These are phyloP conservation scores for Diutina mesorugosa DNA, from an alignment of 1,139 yeast genomes.

Conservation along the genomic window DNA sequence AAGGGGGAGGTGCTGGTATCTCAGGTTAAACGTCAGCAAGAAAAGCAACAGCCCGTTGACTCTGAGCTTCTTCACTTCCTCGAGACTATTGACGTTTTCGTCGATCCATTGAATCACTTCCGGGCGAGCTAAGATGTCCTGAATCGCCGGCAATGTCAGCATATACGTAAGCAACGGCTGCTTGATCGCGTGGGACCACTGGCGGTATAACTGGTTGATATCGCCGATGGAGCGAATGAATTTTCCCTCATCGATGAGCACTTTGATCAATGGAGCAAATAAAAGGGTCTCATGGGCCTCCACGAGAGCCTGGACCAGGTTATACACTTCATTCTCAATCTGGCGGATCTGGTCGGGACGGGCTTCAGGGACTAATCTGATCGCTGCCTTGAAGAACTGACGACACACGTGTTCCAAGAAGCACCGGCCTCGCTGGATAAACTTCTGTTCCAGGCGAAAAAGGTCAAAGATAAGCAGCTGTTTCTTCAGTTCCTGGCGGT, in stretches of 20 bases:
- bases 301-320: slow-evolving; percentile 49
- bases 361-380: slow-evolving; percentile 21
- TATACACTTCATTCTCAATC: slow-evolving; percentile 49
- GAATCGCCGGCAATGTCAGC: slow-evolving; percentile 18
- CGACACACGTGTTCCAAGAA: slow-evolving; percentile 41
- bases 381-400: slow-evolving; percentile 35
- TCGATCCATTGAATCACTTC: slow-evolving; percentile 36
- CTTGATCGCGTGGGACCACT: slow-evolving; percentile 54
- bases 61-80: slow-evolving; percentile 29
- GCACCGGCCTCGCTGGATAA: slow-evolving; percentile 54
- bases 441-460: slow-evolving; percentile 63
- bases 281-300: slow-evolving; percentile 43
- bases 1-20: slow-evolving; percentile 60
- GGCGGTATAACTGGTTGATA: slow-evolving; percentile 49
- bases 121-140: slow-evolving; percentile 23
- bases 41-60: slow-evolving; percentile 49
- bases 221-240: slow-evolving; percentile 37
- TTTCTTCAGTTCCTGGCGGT: slow-evolving; percentile 42
- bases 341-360: slow-evolving; percentile 23
- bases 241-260: slow-evolving; percentile 44
- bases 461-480: slow-evolving; percentile 74
- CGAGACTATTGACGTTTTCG: slow-evolving; percentile 24
- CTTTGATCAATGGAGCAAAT: slow-evolving; percentile 36
- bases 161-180: slow-evolving; percentile 50
- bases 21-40: slow-evolving; percentile 64